A percentile compares a stretch with the other conserved stretches of the same genome.
These are phyloP conservation scores for Flaveria sonorensis DNA, from an alignment of 129 eudicot genomes.

Conservation along the genomic window DNA sequence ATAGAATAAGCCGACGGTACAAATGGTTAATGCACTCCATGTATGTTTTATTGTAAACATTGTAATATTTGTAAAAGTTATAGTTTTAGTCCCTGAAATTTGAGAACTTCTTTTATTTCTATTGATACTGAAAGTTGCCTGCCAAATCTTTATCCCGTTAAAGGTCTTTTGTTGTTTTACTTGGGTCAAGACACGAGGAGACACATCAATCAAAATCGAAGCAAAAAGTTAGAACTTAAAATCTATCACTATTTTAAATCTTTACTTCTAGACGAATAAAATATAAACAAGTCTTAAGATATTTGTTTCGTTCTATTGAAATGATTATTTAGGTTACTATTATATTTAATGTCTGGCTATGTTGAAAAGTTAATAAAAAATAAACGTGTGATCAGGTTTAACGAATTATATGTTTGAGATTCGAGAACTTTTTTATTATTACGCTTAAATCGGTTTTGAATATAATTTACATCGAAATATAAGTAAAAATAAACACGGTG, in stretches of 20 bases:
- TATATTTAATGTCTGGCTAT: not conserved
- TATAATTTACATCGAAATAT: no score
- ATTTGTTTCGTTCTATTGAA: not conserved
- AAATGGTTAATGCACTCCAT: slow-evolving; percentile 15
- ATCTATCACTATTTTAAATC: not conserved
- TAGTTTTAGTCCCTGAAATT: not conserved
- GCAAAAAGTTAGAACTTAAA: not conserved
- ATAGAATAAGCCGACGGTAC: slow-evolving; percentile 6
- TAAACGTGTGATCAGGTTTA: no score
- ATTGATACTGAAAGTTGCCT: no score
- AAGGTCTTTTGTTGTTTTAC: not conserved
- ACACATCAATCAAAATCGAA: not conserved
- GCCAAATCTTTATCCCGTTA: not conserved
- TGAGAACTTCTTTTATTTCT: no score
- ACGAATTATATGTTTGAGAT: no score
- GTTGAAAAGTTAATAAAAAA: no score
- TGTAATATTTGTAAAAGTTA: not conserved
- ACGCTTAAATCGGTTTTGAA: no score
- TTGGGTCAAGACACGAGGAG: not conserved
- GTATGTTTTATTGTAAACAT: slow-evolving; percentile 27
- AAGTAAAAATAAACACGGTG: no score
- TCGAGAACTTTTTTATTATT: no score
- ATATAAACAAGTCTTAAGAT: not conserved
- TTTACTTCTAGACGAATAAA: not conserved
- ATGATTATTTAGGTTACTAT: not conserved